Base-by-base conservation (phyloP, 2,329 filamentous ascomycete genomes). In the Xylaria polymorpha region DNA sequence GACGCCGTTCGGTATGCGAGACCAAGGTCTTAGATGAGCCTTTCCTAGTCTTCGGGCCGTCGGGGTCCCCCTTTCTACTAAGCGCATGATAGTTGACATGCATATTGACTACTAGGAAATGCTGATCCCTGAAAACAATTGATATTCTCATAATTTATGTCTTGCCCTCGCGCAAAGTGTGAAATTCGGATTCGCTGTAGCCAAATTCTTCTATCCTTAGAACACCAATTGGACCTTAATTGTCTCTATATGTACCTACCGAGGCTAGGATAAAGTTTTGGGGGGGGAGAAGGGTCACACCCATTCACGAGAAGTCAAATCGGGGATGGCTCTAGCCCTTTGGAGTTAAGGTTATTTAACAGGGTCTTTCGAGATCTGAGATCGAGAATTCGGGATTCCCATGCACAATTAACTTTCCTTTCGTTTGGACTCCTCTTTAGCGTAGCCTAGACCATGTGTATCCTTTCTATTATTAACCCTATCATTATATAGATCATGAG, bases 201-300 rank as follows among this genome's bases (percentile, higher is more conserved):
- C 4, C 7, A 25, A 35, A 4, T 4, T 18, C 4, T 35, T 35
- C 15, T 35, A 32, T 53, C 29, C 14, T 32, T 53, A n/a, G 8
- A 12, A 9, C 25, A 12, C 25, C 18, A 51, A 14, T 2, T 8
- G 29, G 14, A 29, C n/a, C n/a, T n/a, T 18, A 9, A 29, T 15
- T 50, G 25, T 25, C 3, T 50, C 46, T 50, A 32, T 12, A n/a
- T 32, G 9, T 8, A 37, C 25, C 25, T 37, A 37, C 15, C 32
- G 50, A 53, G 50, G 50, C 25, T 53, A 25, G 35, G 35, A 56
- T 56, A 56, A 20, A n/a, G n/a, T 39, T 39, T 22, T 18, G 32
- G 35, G 32, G 22, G 35, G 35, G n/a, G 9, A 29, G 32, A 14
- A 32, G 32, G 12, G 18, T 37, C 14, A 10, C 32, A 39, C 35